These are phyloP conservation scores for Parafenestella ontariensis DNA, from an alignment of 2,329 filamentous ascomycete genomes.

Conservation along the genomic window DNA sequence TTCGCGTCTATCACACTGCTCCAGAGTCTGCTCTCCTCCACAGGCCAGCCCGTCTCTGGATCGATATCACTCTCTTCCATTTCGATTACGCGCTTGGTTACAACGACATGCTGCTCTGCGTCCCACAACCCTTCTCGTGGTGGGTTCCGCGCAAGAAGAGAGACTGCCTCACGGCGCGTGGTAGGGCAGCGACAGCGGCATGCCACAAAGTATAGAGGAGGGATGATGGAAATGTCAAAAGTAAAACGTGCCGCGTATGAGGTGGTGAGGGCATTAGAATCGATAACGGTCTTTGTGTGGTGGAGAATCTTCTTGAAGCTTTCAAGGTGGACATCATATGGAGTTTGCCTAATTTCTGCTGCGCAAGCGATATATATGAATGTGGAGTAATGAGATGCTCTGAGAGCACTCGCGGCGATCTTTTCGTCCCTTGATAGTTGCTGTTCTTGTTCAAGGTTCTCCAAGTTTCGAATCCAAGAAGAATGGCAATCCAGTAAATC, in stretches of 20 bases:
- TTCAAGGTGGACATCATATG: slow-evolving; percentile 22
- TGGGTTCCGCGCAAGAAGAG: slow-evolving; percentile 22
- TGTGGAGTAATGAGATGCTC: slow-evolving; percentile 17
- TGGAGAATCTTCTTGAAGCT: slow-evolving; percentile 23
- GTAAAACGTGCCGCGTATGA: slow-evolving; percentile 23
- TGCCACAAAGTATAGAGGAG: slow-evolving; percentile 16
- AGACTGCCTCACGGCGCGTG: slow-evolving; percentile 28
- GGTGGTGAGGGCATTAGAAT: slow-evolving; percentile 11
- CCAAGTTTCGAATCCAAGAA: slow-evolving; percentile 17
- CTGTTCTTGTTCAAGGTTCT: slow-evolving; percentile 3
- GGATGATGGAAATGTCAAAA: slow-evolving; percentile 29
- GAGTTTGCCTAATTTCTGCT: slow-evolving; percentile 10
- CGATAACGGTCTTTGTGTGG: slow-evolving; percentile 27
- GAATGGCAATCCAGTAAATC: slow-evolving; percentile 22
- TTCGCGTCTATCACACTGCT: slow-evolving; percentile 23
- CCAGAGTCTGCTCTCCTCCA: slow-evolving; percentile 18
- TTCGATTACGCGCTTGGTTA: slow-evolving; percentile 25
- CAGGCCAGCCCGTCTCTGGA: slow-evolving; percentile 26
- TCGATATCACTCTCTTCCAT: slow-evolving; percentile 30
- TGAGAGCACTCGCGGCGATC: slow-evolving; percentile 21
- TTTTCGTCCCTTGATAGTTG: slow-evolving; percentile 17
- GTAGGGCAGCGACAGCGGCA: slow-evolving; percentile 27
- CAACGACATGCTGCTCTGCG: slow-evolving; percentile 20
- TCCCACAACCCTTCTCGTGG: slow-evolving; percentile 34
- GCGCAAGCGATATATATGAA: slow-evolving; percentile 17